These are phyloP conservation scores for Capsaspora owczarzaki DNA, from an alignment of 78 protist genomes.

Conservation along the genomic window DNA sequence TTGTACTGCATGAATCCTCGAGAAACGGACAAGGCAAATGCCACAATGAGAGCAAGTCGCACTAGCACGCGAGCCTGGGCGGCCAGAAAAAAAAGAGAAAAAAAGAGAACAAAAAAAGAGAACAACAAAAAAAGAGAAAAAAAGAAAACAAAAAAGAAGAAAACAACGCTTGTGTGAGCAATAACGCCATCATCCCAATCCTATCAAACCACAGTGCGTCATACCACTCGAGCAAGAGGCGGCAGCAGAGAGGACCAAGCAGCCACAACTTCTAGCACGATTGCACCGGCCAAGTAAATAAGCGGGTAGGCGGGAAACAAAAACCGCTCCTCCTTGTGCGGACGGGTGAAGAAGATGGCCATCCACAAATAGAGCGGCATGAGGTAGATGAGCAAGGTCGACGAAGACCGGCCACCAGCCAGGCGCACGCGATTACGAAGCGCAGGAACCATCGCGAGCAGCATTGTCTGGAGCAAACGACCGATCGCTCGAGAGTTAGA, in stretches of 20 bases:
- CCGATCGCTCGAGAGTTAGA: background rate
- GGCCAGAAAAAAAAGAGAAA: constrained; percentile 13
- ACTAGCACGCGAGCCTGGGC: constrained; percentile 5
- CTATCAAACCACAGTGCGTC: too few relatives aligned
- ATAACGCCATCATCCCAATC: too few relatives aligned
- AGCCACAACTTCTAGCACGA: background rate
- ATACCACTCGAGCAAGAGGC: too few relatives aligned
- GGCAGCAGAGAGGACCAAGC: too few relatives aligned
- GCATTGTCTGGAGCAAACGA: background rate
- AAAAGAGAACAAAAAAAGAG: constrained; percentile 20
- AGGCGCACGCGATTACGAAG: background rate
- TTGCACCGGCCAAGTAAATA: constrained; percentile 33
- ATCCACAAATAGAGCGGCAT: background rate
- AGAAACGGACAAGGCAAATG: background rate
- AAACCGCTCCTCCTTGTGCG: constrained; percentile 82
- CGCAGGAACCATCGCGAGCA: background rate
- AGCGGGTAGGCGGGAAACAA: constrained; percentile 57
- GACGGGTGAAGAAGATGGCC: constrained; percentile 41
- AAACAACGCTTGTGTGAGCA: too few relatives aligned
- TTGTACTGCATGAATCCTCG: background rate
- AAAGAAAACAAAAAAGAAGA: too few relatives aligned
- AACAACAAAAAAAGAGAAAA: too few relatives aligned
- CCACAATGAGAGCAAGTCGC: too few relatives aligned
- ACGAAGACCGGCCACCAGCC: background rate
- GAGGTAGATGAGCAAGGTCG: background rate